Conservation (phyloP, 179 eudicot genomes). For the Carnegiea gigantea region DNA sequence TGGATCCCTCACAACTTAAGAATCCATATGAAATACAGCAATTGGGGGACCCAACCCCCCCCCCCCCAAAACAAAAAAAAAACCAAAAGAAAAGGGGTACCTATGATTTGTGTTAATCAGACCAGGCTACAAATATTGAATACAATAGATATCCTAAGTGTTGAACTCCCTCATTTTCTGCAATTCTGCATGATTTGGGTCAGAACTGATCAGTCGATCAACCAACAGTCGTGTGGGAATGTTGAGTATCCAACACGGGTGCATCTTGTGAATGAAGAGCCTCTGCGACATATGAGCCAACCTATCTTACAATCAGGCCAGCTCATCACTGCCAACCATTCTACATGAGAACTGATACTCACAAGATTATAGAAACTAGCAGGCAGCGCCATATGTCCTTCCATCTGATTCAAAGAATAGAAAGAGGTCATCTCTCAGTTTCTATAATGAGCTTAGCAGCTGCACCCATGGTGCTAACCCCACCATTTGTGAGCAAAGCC, state of each 20-base stretch:
- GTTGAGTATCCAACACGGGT: background rate
- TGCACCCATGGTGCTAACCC: constrained; percentile 67
- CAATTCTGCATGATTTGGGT: background rate
- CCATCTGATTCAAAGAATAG: background rate
- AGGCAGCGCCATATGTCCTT: background rate
- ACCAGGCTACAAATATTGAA: background rate
- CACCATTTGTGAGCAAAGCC: constrained; percentile 66
- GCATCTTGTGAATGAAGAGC: too few relatives aligned
- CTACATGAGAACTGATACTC: constrained; percentile 21
- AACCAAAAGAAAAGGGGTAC: background rate
- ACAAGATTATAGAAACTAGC: constrained; percentile 15
- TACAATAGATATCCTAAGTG: background rate
- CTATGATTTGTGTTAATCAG: background rate
- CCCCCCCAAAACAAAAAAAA: background rate
- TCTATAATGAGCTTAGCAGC: constrained; percentile 71
- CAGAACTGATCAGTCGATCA: too few relatives aligned
- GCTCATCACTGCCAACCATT: constrained; percentile 9
- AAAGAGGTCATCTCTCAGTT: constrained; percentile 30
- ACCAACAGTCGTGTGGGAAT: background rate
- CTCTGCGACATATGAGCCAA: background rate
- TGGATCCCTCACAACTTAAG: background rate
- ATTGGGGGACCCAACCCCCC: too few relatives aligned
- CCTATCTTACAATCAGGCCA: background rate
- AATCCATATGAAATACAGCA: background rate
- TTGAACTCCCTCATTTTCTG: background rate